phyloP scores from a whole-genome alignment of 148 eudicot genomes.

The Fagopyrum homotropicum region DNA sequence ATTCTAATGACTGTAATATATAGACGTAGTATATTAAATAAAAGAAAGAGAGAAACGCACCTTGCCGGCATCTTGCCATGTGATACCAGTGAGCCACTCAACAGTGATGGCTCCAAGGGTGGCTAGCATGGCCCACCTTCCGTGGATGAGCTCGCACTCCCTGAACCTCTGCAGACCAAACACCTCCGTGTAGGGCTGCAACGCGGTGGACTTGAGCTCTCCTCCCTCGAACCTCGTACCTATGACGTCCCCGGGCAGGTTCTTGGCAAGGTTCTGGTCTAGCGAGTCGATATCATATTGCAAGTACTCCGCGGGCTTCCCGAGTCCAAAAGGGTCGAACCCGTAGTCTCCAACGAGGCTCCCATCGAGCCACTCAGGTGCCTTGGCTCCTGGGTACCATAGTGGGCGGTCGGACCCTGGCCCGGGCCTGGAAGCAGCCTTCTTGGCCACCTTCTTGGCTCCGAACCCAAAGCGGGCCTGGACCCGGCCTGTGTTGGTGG shows the following conservation, averaged over 20 bases:
- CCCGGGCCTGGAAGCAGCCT: slow-evolving; percentile 18
- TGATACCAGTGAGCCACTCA: slow-evolving; percentile 92
- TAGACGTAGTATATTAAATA: no score
- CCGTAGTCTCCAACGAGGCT: slow-evolving; percentile 76
- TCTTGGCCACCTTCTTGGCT: slow-evolving; percentile 43
- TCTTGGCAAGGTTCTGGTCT: slow-evolving; percentile 94
- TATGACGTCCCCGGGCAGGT: slow-evolving; percentile 59
- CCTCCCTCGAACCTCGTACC: slow-evolving; percentile 66
- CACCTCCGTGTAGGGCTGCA: slow-evolving; percentile 88
- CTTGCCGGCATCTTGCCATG: slow-evolving; percentile 99
- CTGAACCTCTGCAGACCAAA: slow-evolving; percentile 94
- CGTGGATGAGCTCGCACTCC: slow-evolving; percentile 93
- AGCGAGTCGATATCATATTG: slow-evolving; percentile 73
- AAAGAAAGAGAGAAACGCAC: slow-evolving; percentile 22
- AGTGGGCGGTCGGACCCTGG: slow-evolving; percentile 52
- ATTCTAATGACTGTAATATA: no score
- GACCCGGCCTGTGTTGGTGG: slow-evolving; percentile 34
- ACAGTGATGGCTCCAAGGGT: slow-evolving; percentile 88
- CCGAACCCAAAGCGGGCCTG: slow-evolving; percentile 83
- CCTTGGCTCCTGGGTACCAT: slow-evolving; percentile 89
- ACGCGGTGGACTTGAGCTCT: slow-evolving; percentile 60
- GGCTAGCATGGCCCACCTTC: slow-evolving; percentile 98
- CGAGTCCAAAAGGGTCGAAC: slow-evolving; percentile 90
- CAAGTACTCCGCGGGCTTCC: slow-evolving; percentile 89
- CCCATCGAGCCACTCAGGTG: slow-evolving; percentile 78